phyloP scores from a whole-genome alignment of 257 asterid species.

The Ajuga chamaepitys region DNA sequence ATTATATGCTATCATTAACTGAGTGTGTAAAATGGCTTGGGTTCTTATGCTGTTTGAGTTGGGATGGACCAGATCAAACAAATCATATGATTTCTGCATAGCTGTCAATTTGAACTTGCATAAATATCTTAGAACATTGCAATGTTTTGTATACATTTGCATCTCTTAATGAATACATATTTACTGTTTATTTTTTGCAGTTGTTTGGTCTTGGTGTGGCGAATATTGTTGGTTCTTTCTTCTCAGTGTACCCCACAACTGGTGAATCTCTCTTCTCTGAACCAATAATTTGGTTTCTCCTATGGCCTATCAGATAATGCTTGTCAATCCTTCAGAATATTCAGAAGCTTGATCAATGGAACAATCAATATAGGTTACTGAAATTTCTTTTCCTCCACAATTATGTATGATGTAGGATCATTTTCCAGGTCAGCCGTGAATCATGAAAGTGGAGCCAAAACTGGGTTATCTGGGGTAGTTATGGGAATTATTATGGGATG shows the following conservation, averaged over 20 bases:
- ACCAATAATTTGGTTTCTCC: constrained; percentile 13
- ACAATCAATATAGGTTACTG: constrained; percentile 21
- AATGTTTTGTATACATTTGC: neutral
- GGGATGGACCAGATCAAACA: constrained; percentile 6
- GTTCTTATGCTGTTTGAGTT: neutral
- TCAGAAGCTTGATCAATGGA: constrained; percentile 3
- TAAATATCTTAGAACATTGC: neutral
- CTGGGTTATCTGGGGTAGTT: constrained; percentile 87
- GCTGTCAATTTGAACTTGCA: neutral
- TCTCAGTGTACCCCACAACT: constrained; percentile 88
- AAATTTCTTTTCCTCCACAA: constrained; percentile 18
- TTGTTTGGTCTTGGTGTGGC: constrained; percentile 98
- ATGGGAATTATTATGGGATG: constrained; percentile 96
- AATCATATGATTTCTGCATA: constrained; percentile 3
- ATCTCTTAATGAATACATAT: neutral
- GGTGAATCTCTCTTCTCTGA: constrained; percentile 46
- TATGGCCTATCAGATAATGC: constrained; percentile 8
- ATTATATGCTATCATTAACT: neutral
- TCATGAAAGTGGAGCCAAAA: constrained; percentile 99
- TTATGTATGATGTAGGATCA: constrained; percentile 54
- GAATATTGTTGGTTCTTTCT: constrained; percentile 90
- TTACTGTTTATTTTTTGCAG: constrained; percentile 41
- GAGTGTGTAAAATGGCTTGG: neutral
- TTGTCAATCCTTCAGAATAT: constrained; percentile 1
- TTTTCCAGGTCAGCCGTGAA: constrained; percentile 99